These are phyloP conservation scores for Geotrichum phurueaensis DNA, from an alignment of 1,139 yeast genomes.

Conservation along the genomic window DNA sequence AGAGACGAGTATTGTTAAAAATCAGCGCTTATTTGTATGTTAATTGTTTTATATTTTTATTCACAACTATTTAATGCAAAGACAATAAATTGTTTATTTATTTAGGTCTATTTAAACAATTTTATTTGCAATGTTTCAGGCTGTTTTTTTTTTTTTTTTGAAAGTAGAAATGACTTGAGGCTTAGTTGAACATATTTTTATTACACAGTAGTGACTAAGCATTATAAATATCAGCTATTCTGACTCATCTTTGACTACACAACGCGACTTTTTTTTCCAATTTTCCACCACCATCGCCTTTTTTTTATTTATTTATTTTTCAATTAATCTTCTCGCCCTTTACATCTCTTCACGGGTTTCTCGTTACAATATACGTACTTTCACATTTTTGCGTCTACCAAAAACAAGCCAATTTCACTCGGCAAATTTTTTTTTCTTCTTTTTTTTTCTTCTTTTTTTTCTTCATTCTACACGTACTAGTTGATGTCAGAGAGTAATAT, in stretches of 20 bases:
- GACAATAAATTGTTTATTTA: no score
- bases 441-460: not conserved
- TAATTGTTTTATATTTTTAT: no score
- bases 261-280: not conserved
- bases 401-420: not conserved
- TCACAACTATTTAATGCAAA: no score
- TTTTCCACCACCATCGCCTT: not conserved
- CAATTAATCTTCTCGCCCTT: not conserved
- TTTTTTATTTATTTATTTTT: not conserved
- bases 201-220: not conserved
- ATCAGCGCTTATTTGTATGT: no score
- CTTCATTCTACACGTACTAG: not conserved
- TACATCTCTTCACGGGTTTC: not conserved
- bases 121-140: no score
- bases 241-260: not conserved
- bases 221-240: not conserved
- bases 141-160: not conserved
- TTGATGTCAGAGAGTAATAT: not conserved
- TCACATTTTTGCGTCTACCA: slow-evolving; percentile 5
- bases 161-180: not conserved
- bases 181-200: not conserved
- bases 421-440: not conserved
- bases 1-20: no score
- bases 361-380: slow-evolving; percentile 19
- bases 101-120: no score